Conservation (phyloP, 2,329 filamentous ascomycete species). For the Paramyrothecium roridum region DNA sequence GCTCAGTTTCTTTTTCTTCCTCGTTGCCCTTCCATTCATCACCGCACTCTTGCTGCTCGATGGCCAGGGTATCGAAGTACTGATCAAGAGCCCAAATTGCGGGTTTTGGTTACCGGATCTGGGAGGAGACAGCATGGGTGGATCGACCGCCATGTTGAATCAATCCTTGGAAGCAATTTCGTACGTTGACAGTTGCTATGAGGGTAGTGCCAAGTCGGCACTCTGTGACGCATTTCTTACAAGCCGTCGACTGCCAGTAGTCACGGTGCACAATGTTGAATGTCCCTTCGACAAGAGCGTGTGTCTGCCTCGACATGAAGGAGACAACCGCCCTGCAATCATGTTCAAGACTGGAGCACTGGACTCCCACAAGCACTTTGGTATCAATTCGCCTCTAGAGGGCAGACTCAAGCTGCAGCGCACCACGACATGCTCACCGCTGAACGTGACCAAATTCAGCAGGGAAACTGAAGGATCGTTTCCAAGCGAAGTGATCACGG, state of each 20-base stretch:
- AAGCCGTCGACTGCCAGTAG: not conserved
- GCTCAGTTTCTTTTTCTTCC: not conserved
- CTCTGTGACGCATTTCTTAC: conserved; percentile 3
- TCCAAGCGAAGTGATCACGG: not conserved
- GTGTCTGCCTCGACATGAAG: not conserved
- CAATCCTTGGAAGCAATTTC: not conserved
- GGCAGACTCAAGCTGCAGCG: conserved; percentile 2
- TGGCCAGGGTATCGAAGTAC: not conserved
- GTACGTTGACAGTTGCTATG: conserved; percentile 5
- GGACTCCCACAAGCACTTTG: conserved; percentile 6
- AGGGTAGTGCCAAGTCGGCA: not conserved
- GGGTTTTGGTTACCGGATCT: conserved; percentile 1
- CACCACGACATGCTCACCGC: conserved; percentile 2
- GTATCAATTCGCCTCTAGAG: conserved; percentile 2
- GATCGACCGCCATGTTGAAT: not conserved
- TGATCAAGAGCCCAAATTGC: conserved; percentile 1
- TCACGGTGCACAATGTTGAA: not conserved
- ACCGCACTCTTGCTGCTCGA: conserved; percentile 1
- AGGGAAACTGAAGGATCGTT: not conserved
- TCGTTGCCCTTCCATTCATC: conserved; percentile 1
- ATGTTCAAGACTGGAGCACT: not conserved
- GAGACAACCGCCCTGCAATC: not conserved
- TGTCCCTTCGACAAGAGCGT: not conserved
- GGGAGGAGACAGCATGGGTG: not conserved
- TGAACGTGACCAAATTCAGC: not conserved